These are phyloP conservation scores for Metrosideros polymorpha DNA, from an alignment of 441 rosid species.

Conservation along the genomic window DNA sequence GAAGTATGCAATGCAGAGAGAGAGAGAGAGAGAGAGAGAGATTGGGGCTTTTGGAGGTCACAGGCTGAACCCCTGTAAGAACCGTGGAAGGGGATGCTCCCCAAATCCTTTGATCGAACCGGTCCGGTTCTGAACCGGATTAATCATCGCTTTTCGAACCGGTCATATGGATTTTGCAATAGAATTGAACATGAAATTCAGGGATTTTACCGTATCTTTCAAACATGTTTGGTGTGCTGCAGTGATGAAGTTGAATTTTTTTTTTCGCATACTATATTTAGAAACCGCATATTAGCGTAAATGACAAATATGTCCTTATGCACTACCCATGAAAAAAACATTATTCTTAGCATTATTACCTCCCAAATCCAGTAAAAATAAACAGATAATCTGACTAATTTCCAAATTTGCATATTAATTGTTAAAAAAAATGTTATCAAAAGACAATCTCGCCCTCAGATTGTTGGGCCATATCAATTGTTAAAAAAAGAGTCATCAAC, in stretches of 20 bases:
- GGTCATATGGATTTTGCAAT: rapidly evolving
- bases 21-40: background rate
- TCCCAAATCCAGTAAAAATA: background rate
- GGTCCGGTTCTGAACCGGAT: background rate
- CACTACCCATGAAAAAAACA: background rate
- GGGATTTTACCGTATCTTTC: rapidly evolving
- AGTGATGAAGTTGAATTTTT: rapidly evolving
- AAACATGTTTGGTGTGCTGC: rapidly evolving
- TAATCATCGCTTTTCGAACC: too few species aligned
- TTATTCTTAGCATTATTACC: background rate
- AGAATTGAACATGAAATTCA: rapidly evolving
- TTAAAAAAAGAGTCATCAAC: too few species aligned
- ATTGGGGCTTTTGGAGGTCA: background rate
- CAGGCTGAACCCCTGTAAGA: background rate
- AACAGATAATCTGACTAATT: background rate
- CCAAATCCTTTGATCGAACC: background rate
- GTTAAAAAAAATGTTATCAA: background rate
- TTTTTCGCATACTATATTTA: background rate
- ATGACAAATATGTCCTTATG: background rate
- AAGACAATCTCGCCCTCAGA: background rate
- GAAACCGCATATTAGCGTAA: rapidly evolving
- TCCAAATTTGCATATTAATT: background rate
- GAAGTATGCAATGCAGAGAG: background rate
- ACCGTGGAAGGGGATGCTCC: background rate
- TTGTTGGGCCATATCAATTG: background rate